Evolutionary conservation across 495 filamentous ascomycete species (phyloP).

Genomic region (Hyphodiscus hymeniophilus): DNA sequence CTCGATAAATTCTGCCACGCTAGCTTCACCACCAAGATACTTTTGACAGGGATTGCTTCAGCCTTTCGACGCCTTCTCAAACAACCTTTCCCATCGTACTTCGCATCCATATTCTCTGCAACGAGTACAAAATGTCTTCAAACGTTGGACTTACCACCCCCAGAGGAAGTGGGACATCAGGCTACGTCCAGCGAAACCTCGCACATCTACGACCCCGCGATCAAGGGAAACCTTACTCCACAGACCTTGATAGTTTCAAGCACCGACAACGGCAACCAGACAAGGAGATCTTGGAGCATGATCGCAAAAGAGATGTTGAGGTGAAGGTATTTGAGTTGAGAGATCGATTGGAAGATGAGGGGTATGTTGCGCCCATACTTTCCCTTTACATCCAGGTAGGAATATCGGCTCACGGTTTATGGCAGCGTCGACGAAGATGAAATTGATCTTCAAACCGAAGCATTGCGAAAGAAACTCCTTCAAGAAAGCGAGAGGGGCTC

Average conservation of each 20-base stretch:
- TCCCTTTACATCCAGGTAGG: neutral
- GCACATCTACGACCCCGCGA: conserved; percentile 79
- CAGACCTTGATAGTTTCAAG: conserved; percentile 41
- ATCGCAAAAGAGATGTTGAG: conserved; percentile 79
- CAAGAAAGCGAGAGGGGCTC: conserved; percentile 39
- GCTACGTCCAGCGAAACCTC: conserved; percentile 93
- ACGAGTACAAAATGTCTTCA: conserved; percentile 61
- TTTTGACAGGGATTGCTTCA: neutral
- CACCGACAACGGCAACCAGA: conserved; percentile 80
- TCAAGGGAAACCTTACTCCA: conserved; percentile 48
- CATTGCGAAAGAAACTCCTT: conserved; percentile 54
- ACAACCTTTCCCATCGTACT: neutral
- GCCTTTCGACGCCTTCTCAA: neutral
- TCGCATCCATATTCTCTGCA: neutral
- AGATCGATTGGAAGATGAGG: conserved; percentile 85
- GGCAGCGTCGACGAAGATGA: conserved; percentile 67
- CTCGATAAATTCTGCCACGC: conserved; percentile 5
- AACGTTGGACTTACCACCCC: conserved; percentile 97
- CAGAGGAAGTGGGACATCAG: conserved; percentile 88
- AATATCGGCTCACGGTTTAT: conserved; percentile 7
- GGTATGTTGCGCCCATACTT: too few species aligned
- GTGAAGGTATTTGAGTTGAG: conserved; percentile 86
- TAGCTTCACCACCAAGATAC: conserved; percentile 1
- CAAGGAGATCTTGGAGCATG: conserved; percentile 86
- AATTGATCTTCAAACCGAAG: conserved; percentile 59